phyloP scores from a whole-genome alignment of 2,329 filamentous ascomycete species.

The Ambrosiella xylebori region DNA sequence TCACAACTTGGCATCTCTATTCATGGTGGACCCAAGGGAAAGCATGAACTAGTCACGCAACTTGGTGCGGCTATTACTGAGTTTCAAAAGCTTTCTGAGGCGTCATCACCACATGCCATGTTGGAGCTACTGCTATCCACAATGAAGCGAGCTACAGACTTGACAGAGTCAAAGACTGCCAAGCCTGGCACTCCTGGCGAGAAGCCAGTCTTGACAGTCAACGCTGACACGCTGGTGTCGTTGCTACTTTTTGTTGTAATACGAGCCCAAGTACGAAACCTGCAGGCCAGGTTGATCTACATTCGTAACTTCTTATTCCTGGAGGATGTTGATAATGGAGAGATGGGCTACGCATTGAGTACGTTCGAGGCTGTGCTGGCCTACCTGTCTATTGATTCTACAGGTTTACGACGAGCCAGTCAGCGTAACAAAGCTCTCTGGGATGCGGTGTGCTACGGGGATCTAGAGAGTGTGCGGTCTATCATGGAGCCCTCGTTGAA shows the following conservation, averaged over 20 bases:
- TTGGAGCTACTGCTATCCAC: constrained; percentile 62
- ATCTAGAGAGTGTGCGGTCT: constrained; percentile 54
- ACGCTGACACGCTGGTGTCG: constrained; percentile 86
- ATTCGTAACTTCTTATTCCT: constrained; percentile 97
- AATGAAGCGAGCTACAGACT: constrained; percentile 64
- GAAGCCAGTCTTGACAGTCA: constrained; percentile 42
- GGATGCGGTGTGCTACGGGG: constrained; percentile 68
- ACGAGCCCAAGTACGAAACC: constrained; percentile 66
- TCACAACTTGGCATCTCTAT: constrained; percentile 84
- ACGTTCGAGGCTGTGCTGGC: constrained; percentile 88
- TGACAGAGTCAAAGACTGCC: constrained; percentile 27
- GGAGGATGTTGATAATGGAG: constrained; percentile 89
- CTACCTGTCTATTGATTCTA: constrained; percentile 71
- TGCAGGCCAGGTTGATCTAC: constrained; percentile 80
- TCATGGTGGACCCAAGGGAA: constrained; percentile 59
- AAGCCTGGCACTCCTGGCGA: constrained; percentile 26
- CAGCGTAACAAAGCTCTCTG: constrained; percentile 71
- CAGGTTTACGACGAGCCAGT: constrained; percentile 66
- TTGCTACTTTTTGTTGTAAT: constrained; percentile 85
- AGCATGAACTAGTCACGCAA: constrained; percentile 62
- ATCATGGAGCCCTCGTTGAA: constrained; percentile 54
- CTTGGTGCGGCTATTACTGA: constrained; percentile 67
- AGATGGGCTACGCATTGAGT: constrained; percentile 89
- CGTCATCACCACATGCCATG: constrained; percentile 78
- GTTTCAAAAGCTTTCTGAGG: constrained; percentile 68